phyloP scores from a whole-genome alignment of 345 rosid species.

The Microthlaspi erraticum region DNA sequence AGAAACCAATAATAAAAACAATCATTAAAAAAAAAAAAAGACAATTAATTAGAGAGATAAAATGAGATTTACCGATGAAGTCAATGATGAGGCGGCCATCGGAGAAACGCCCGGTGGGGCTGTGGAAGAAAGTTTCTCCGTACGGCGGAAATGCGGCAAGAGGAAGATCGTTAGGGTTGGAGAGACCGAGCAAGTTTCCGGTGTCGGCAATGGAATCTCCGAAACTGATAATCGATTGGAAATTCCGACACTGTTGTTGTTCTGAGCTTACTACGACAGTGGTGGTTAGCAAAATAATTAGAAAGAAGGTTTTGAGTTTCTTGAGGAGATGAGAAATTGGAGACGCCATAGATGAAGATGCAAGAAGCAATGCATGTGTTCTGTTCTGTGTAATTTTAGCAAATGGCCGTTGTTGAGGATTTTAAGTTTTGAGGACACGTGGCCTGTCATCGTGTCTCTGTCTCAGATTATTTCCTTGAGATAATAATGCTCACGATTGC shows the following conservation, averaged over 20 bases:
- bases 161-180: conserved; percentile 16
- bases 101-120: conserved; percentile 53
- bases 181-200: conserved; percentile 48
- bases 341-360: conserved; percentile 31
- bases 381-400: too few species aligned
- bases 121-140: conserved; percentile 54
- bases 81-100: conserved; percentile 61
- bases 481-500: too few species aligned
- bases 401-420: too few species aligned
- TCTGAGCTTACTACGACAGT: background rate
- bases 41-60: too few species aligned
- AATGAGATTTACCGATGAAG: conserved; percentile 48
- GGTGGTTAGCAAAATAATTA: conserved; percentile 11
- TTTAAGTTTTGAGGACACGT: too few species aligned
- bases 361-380: too few species aligned
- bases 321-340: background rate
- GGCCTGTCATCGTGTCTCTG: too few species aligned
- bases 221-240: conserved; percentile 54
- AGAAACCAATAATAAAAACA: background rate
- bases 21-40: too few species aligned
- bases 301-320: conserved; percentile 20
- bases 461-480: too few species aligned
- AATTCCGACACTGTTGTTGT: conserved; percentile 19
- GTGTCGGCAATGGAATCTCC: conserved; percentile 66
- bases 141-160: conserved; percentile 46